These are phyloP conservation scores for Boletus sp. DNA, from an alignment of 1,284 basidiomycete species.

Conservation along the genomic window DNA sequence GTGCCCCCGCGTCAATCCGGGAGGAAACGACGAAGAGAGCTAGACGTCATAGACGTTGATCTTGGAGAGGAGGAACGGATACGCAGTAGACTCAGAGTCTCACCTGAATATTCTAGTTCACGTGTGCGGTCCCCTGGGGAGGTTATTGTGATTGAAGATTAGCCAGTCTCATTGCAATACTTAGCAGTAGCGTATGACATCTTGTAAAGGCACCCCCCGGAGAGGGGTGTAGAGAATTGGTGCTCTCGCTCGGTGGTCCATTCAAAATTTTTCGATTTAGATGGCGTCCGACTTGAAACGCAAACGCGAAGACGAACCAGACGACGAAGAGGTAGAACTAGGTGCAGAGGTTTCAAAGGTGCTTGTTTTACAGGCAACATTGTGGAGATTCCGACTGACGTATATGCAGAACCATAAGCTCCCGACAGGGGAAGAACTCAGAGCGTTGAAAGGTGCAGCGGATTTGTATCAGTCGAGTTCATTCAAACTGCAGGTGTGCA, in stretches of 20 bases:
- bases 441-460: slow-evolving; percentile 71
- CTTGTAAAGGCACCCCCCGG: slow-evolving; percentile 3
- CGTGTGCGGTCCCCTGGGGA: slow-evolving; percentile 28
- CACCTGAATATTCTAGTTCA: slow-evolving; percentile 7
- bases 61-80: slow-evolving; percentile 22
- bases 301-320: slow-evolving; percentile 25
- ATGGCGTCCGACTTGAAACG: slow-evolving; percentile 33
- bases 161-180: neutral
- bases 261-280: slow-evolving; percentile 2
- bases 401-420: slow-evolving; percentile 43
- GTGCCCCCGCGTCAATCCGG: slow-evolving; percentile 1
- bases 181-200: neutral
- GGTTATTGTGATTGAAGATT: slow-evolving; percentile 46
- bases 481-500: slow-evolving; percentile 77
- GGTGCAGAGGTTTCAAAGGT: slow-evolving; percentile 13
- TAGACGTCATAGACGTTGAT: slow-evolving; percentile 28
- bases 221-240: slow-evolving; percentile 10
- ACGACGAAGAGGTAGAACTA: neutral
- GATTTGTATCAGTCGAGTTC: slow-evolving; percentile 81
- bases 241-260: neutral
- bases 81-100: slow-evolving; percentile 19
- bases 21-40: slow-evolving; percentile 31
- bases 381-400: neutral
- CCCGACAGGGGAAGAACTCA: slow-evolving; percentile 72
- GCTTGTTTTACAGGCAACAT: neutral